These are phyloP conservation scores for Ajuga reptans DNA, from an alignment of 305 asterid species.

Conservation along the genomic window DNA sequence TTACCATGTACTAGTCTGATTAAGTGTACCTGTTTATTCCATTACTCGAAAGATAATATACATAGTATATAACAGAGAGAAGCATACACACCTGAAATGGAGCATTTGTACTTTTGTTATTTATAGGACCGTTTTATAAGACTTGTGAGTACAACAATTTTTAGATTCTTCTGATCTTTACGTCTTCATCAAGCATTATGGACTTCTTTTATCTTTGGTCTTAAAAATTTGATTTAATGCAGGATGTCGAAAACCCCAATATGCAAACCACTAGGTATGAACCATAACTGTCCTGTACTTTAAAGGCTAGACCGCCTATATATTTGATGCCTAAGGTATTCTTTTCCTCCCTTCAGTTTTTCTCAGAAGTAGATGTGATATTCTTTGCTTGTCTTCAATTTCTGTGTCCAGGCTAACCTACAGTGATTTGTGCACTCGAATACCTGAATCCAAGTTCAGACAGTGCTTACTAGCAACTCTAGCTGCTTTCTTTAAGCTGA, in stretches of 20 bases:
- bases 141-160: not conserved
- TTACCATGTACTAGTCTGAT: not conserved
- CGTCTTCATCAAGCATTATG: constrained; percentile 11
- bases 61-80: not conserved
- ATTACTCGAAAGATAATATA: not conserved
- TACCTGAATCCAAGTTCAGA: constrained; percentile 94
- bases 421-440: constrained; percentile 85
- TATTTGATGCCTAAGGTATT: constrained; percentile 8
- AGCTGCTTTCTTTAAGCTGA: constrained; percentile 75
- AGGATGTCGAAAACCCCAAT: constrained; percentile 58
- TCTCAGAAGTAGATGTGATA: constrained; percentile 13
- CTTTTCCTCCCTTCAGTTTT: not conserved
- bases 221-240: constrained; percentile 50
- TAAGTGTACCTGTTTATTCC: constrained; percentile 6
- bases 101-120: not conserved
- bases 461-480: constrained; percentile 79
- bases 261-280: constrained; percentile 53
- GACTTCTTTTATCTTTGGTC: constrained; percentile 20
- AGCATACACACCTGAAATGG: not conserved
- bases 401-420: constrained; percentile 72
- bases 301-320: not conserved
- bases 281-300: constrained; percentile 14
- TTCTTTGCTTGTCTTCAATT: constrained; percentile 30
- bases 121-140: not conserved
- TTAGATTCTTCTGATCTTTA: not conserved